phyloP scores from a whole-genome alignment of 2,329 filamentous ascomycete genomes.

The Diaporthe aspalathi region DNA sequence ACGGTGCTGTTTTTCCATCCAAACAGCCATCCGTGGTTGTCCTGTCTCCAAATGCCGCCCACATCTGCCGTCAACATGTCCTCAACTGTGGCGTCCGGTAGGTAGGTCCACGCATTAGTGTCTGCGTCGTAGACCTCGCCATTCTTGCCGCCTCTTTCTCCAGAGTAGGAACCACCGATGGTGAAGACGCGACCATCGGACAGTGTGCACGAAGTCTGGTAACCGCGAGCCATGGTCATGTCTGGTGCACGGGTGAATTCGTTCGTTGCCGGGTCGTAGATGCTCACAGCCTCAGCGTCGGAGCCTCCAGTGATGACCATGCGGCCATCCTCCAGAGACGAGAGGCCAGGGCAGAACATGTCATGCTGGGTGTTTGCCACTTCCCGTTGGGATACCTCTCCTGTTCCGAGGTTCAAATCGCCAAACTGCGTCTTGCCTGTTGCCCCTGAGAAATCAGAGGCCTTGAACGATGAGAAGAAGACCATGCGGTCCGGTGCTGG shows the following conservation, averaged over 20 bases:
- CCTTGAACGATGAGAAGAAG: constrained; percentile 33
- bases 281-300: constrained; percentile 44
- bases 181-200: constrained; percentile 67
- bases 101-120: constrained; percentile 58
- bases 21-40: constrained; percentile 68
- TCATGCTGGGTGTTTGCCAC: constrained; percentile 60
- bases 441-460: constrained; percentile 39
- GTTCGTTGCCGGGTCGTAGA: constrained; percentile 55
- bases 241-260: constrained; percentile 53
- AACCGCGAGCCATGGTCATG: constrained; percentile 62
- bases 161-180: constrained; percentile 67
- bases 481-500: constrained; percentile 43
- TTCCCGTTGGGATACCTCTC: constrained; percentile 46
- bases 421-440: constrained; percentile 42
- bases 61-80: constrained; percentile 63
- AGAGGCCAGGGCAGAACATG: constrained; percentile 70
- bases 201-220: constrained; percentile 62
- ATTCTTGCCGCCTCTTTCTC: constrained; percentile 61
- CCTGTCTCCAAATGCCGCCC: constrained; percentile 55
- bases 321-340: constrained; percentile 58
- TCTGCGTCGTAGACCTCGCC: constrained; percentile 65
- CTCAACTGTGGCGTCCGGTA: constrained; percentile 56
- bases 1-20: constrained; percentile 56
- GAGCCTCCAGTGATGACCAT: constrained; percentile 63
- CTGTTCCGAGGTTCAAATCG: constrained; percentile 39